Conservation (phyloP, 306 rosid species). For the Luffa aegyptiaca region DNA sequence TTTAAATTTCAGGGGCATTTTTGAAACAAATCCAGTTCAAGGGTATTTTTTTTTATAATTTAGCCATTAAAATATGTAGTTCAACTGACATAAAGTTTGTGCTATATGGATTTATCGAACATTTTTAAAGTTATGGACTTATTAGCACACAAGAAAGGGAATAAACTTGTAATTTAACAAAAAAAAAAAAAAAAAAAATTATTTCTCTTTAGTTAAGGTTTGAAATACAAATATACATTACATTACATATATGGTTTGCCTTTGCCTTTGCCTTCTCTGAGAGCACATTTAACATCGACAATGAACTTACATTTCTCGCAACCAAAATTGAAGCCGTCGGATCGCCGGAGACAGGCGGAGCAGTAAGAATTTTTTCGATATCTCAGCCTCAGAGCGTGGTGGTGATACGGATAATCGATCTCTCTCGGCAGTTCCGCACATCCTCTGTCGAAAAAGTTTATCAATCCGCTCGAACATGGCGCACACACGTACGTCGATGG, state of each 20-base stretch:
- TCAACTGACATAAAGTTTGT: too few relatives aligned
- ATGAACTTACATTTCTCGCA: neutral
- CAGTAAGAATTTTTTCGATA: neutral
- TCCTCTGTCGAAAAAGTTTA: neutral
- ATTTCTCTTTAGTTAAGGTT: too few relatives aligned
- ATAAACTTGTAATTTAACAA: too few relatives aligned
- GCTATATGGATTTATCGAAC: too few relatives aligned
- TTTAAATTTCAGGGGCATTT: too few relatives aligned
- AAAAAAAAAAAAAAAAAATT: too few relatives aligned
- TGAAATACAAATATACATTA: too few relatives aligned
- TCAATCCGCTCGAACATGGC: neutral
- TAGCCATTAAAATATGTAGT: too few relatives aligned
- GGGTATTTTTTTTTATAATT: too few relatives aligned
- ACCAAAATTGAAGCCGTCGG: neutral
- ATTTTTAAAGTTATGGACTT: too few relatives aligned
- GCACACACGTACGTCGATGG: neutral
- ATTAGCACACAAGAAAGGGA: too few relatives aligned
- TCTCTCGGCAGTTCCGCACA: neutral
- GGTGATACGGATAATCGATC: conserved; percentile 2
- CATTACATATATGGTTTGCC: neutral
- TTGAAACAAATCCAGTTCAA: too few relatives aligned
- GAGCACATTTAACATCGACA: neutral
- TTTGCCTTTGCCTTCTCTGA: neutral
- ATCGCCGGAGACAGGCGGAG: neutral
- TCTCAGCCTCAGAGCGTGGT: neutral